Percentiles rank a stretch among this genome's conserved stretches.
These are phyloP conservation scores for Aspergillus brasiliensis DNA, from an alignment of 2,329 filamentous ascomycete species.

Conservation along the genomic window DNA sequence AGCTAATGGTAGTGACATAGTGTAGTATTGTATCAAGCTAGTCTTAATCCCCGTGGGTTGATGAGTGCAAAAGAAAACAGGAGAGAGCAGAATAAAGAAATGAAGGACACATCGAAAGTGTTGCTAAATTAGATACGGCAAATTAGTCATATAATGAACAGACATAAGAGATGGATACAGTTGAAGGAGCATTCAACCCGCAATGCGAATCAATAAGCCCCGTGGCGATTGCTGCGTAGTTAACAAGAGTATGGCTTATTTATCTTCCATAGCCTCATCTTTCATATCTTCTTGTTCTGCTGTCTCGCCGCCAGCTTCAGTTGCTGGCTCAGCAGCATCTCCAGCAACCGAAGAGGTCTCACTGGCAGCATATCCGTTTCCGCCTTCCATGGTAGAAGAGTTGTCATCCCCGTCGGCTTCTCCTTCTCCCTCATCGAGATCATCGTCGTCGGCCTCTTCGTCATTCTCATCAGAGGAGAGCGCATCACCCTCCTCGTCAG, in stretches of 20 bases:
- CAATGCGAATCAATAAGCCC: neutral
- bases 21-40: neutral
- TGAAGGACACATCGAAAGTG: neutral
- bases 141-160: neutral
- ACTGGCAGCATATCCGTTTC: constrained; percentile 36
- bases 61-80: neutral
- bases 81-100: neutral
- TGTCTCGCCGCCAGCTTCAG: constrained; percentile 4
- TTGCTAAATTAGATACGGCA: neutral
- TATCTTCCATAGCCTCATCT: constrained; percentile 34
- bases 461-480: constrained; percentile 34
- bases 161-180: constrained; percentile 6
- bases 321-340: constrained; percentile 14
- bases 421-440: constrained; percentile 37
- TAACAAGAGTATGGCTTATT: neutral
- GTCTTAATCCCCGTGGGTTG: neutral
- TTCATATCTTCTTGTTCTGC: constrained; percentile 22
- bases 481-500: constrained; percentile 26
- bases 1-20: neutral
- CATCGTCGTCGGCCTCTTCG: constrained; percentile 36
- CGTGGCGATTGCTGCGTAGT: neutral
- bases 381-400: constrained; percentile 33
- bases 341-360: constrained; percentile 34
- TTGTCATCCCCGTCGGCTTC: constrained; percentile 34
- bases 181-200: neutral